Percentiles rank a stretch among this genome's conserved stretches.
phyloP scores from a whole-genome alignment of 495 filamentous ascomycete species.

The Aspergillus incahuasiensis region DNA sequence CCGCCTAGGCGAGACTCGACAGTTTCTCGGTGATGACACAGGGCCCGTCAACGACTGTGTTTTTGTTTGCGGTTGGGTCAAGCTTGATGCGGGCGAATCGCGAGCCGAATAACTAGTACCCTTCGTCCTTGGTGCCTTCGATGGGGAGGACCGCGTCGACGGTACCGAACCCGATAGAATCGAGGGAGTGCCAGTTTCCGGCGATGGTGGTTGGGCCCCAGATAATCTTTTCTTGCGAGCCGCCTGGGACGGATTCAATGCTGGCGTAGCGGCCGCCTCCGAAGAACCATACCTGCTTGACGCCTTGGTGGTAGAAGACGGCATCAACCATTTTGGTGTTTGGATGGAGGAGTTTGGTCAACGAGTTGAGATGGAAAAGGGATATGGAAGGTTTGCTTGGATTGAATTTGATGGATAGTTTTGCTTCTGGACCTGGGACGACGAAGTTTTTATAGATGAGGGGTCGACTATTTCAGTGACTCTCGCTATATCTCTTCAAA shows the following conservation, averaged over 20 bases:
- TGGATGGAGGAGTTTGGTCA: neutral
- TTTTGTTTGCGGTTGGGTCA: neutral
- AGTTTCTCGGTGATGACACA: constrained; percentile 10
- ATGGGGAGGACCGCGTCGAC: constrained; percentile 12
- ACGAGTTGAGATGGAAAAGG: neutral
- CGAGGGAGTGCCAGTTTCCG: constrained; percentile 35
- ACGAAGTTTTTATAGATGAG: no score
- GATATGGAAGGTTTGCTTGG: neutral
- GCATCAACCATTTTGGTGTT: constrained; percentile 16
- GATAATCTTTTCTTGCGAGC: constrained; percentile 6
- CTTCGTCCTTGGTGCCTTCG: constrained; percentile 1
- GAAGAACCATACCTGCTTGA: constrained; percentile 14
- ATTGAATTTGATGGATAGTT: neutral
- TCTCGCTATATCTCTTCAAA: no score
- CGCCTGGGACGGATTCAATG: constrained; percentile 7
- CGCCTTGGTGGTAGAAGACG: neutral
- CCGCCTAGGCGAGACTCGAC: constrained; percentile 5
- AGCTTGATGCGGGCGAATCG: constrained; percentile 11
- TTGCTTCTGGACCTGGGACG: no score
- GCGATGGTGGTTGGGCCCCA: constrained; percentile 29
- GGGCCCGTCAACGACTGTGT: constrained; percentile 7
- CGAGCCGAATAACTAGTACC: constrained; percentile 11
- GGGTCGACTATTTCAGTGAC: no score
- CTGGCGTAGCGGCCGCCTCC: constrained; percentile 14
- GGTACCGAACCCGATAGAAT: constrained; percentile 19